Percentiles rank a stretch among this genome's conserved stretches.
phyloP scores from a whole-genome alignment of 306 rosid species.

The Morella rubra region DNA sequence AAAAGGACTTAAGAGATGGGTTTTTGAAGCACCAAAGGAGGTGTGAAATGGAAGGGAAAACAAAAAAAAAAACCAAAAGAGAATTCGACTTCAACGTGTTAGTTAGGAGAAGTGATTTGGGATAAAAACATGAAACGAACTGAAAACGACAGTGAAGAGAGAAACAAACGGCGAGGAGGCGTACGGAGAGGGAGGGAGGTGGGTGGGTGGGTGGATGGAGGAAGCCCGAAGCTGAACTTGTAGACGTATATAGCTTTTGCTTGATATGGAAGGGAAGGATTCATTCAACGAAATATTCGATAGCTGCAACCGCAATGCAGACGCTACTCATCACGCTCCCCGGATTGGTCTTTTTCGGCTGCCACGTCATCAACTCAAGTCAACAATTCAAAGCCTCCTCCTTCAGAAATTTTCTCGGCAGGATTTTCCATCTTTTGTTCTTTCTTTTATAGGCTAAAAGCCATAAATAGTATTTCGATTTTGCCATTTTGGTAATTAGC shows the following conservation, averaged over 20 bases:
- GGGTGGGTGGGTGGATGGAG: not conserved
- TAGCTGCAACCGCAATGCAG: no score
- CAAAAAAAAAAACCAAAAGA: not conserved
- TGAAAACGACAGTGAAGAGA: not conserved
- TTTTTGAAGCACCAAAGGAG: not conserved
- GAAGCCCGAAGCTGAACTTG: no score
- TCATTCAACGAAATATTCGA: not conserved
- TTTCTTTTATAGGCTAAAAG: no score
- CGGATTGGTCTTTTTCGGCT: not conserved
- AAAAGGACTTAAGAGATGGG: not conserved
- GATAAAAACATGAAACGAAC: not conserved
- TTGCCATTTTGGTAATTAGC: no score
- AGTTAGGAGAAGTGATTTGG: not conserved
- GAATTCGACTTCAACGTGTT: not conserved
- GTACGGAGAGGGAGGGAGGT: not conserved
- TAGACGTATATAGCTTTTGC: not conserved
- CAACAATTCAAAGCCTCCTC: not conserved
- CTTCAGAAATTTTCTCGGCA: not conserved
- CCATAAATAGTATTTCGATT: no score
- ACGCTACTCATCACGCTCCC: not conserved
- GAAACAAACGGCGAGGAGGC: not conserved
- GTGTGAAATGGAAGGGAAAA: not conserved
- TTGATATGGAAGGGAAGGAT: conserved; percentile 16
- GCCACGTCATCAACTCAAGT: not conserved
- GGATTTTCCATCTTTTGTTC: not conserved